A percentile compares a stretch with the other conserved stretches of the same genome.
Evolutionary conservation across 108 stramenopile species (phyloP).

Genomic region (Pseudonitzschia delicatissima): DNA sequence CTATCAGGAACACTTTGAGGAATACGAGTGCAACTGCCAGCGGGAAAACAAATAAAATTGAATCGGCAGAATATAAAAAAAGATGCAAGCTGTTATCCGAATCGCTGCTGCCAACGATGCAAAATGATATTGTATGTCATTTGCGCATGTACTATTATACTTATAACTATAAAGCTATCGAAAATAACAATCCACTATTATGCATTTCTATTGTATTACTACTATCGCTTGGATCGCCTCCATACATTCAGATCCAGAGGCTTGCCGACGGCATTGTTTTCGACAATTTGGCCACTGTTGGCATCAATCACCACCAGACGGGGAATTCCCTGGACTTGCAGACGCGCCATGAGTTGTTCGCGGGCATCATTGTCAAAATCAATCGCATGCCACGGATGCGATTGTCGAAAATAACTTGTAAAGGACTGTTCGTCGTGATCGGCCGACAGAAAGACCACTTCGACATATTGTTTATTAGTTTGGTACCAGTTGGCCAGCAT

Average conservation of each 20-base stretch:
- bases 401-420: conserved; percentile 57
- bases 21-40: conserved; percentile 79
- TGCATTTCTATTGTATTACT: no score
- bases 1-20: conserved; percentile 71
- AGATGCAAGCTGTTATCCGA: no score
- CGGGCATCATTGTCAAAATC: conserved; percentile 68
- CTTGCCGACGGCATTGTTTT: conserved; percentile 69
- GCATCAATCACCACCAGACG: conserved; percentile 76
- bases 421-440: conserved; percentile 82
- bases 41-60: conserved; percentile 6
- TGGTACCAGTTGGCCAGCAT: conserved; percentile 78
- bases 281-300: conserved; percentile 65
- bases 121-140: no score
- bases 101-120: no score
- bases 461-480: conserved; percentile 36
- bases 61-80: neutral
- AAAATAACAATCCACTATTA: no score
- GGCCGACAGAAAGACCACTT: conserved; percentile 82
- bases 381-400: conserved; percentile 86
- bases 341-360: conserved; percentile 53
- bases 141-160: no score
- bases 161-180: no score
- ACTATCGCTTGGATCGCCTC: no score
- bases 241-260: conserved; percentile 58
- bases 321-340: conserved; percentile 70